Evolutionary conservation across 495 filamentous ascomycete genomes (phyloP), one percentile per base, ranked within the genome.

Genomic region (Xylaria venustula): DNA sequence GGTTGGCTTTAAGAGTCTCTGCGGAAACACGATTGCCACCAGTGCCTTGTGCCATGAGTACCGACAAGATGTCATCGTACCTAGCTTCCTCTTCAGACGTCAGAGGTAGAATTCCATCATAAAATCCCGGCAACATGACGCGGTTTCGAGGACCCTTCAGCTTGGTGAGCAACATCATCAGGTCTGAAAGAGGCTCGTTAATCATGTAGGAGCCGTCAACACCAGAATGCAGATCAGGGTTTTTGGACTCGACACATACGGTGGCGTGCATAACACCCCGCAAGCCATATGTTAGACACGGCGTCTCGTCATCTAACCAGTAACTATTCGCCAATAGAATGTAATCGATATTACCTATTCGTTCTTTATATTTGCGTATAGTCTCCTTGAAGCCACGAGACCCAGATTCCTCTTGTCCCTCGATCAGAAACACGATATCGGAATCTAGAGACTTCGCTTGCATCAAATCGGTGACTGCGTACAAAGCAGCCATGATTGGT

Each of bases 251-350:
- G 28, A 98, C 83, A 47, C 90, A 86, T 22, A 98, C 79, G 14
- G 91, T 97, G 8, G 92, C 93, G 70, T 97, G 93, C 15, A 98
- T 88, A 25, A 98, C 92, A n/a, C 94, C 94, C 49, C 94, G 83
- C 2, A 97, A 79, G 7, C 94, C 94, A 64, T 98, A 98, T 1
- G 95, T 98, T 34, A 98, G 76, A 72, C 94, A 98, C 1, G 94
- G 94, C 7, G 93, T 90, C 59, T 92, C 89, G 69, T 98, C 94
- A 70, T 97, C 91, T 2, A 98, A 81, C 94, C 94, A 98, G 76
- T 98, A 98, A 73, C 92, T 97, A 75, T 98, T 98, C 0, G 94
- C 94, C 5, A 98, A 75, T 1, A 98, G 75, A 40, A 98, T 93
- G 81, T 91, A 98, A 74, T 98, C 92, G 2, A 98, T 84, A 15